phyloP scores from a whole-genome alignment of 331 rosid species.

The Saraca asoca region DNA sequence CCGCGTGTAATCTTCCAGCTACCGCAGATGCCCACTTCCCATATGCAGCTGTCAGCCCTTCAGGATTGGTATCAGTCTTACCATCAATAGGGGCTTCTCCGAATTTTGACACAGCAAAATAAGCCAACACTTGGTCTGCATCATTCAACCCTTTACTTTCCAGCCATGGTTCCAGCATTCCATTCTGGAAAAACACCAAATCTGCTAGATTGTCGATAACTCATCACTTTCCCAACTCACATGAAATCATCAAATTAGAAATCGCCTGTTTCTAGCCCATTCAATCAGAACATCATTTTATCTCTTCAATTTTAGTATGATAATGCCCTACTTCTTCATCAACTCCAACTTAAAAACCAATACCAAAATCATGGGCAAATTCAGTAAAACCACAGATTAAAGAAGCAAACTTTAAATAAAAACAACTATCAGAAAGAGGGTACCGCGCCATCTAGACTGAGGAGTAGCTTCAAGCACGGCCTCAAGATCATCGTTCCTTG shows the following conservation, averaged over 20 bases:
- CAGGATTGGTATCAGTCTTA: slow-evolving; percentile 88
- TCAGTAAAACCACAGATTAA: background rate
- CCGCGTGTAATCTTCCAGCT: slow-evolving; percentile 66
- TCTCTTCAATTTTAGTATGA: background rate
- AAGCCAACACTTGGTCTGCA: slow-evolving; percentile 80
- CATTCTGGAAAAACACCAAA: slow-evolving; percentile 97
- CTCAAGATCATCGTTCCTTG: slow-evolving; percentile 92
- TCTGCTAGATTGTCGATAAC: slow-evolving; percentile 66
- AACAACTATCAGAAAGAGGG: background rate
- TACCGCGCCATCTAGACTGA: slow-evolving; percentile 84
- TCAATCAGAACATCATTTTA: too few species aligned
- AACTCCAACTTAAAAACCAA: background rate
- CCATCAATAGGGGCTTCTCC: slow-evolving; percentile 90
- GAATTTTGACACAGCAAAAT: slow-evolving; percentile 89
- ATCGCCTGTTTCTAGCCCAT: too few species aligned
- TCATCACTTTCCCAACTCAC: background rate
- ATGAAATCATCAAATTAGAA: too few species aligned
- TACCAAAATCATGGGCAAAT: background rate
- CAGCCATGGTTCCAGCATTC: slow-evolving; percentile 96
- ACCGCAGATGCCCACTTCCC: slow-evolving; percentile 89
- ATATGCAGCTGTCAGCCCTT: slow-evolving; percentile 86
- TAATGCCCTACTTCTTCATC: background rate
- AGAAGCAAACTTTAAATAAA: background rate
- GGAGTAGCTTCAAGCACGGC: slow-evolving; percentile 81
- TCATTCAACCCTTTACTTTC: slow-evolving; percentile 69